Base-by-base conservation (phyloP, 805 yeast species). In the Kuraishia ogatae region DNA sequence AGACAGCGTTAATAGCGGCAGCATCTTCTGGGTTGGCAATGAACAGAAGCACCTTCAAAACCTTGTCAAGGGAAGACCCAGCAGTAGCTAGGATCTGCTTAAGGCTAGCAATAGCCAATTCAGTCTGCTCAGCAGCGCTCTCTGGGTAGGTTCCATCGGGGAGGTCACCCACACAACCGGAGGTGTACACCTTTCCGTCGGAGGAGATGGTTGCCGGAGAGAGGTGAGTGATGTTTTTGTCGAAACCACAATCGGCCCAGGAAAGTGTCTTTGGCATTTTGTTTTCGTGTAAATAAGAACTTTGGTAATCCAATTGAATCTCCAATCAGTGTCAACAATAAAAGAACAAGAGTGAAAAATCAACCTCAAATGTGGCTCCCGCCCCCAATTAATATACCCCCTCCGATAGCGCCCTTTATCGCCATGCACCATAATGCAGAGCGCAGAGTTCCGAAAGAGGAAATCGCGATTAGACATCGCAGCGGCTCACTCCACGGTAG, bases 11-110 rank as follows among this genome's bases (percentile, higher is more conserved):
- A 58, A 77, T 68, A 26, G 59, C 62, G 19, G 69, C 60, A 19
- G 76, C 73, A 58, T 72, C 70, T 39, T 67, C 64, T 39, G 71
- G 68, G 55, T 76, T 71, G 21, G 70, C 65, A 53, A 77, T 70
- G 61, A 76, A 75, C 60, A 76, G 66, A 55, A 74, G 61, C 0
- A 77, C 79, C 60, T 77, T 77, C 63, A 77, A 61, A 1, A 72
- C 74, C 55, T 69, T 71, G 53, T 70, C 76, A 10, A 70, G 39
- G 10, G 75, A 70, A 0, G 79, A 67, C 6, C 78, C 79, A 26
- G 75, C 62, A 1, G 67, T 66, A 43, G 63, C 66, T 35, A 77
- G 62, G 6, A 72, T 70, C 3, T 61, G 64, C 57, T 69, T 65
- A 58, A 76, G 66, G 62, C 73, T 75, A 28, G 62, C 60, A 55